These are phyloP conservation scores for Fusarium nygamai DNA, from an alignment of 2,329 filamentous ascomycete genomes.

Conservation along the genomic window DNA sequence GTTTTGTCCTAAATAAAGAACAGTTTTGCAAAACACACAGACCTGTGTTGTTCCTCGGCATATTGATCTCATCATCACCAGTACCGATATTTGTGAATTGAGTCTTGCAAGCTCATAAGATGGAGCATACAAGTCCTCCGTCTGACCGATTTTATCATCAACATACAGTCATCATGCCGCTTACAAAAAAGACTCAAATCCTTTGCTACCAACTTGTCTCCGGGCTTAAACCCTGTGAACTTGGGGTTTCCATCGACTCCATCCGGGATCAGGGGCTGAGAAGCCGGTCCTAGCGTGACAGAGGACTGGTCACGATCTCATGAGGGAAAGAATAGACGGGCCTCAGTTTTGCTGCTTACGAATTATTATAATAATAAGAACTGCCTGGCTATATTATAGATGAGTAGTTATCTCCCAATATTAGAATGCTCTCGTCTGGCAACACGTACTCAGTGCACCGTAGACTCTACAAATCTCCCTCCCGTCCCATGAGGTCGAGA, in stretches of 20 bases:
- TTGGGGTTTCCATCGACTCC: slow-evolving; percentile 15
- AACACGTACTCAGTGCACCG: neutral
- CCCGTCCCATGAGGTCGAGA: neutral
- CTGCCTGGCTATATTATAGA: neutral
- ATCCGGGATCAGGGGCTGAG: slow-evolving; percentile 20
- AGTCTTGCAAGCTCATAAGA: neutral
- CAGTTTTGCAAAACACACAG: neutral
- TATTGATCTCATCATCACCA: neutral
- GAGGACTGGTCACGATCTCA: slow-evolving; percentile 2
- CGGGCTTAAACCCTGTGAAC: neutral
- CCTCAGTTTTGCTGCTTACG: neutral
- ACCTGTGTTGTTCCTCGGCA: neutral
- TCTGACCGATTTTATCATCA: neutral
- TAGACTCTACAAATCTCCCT: neutral
- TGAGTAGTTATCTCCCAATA: neutral
- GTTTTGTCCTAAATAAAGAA: slow-evolving; percentile 19
- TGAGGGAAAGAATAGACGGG: neutral
- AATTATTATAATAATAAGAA: neutral
- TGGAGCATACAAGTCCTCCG: neutral
- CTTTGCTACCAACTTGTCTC: neutral
- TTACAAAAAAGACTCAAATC: neutral
- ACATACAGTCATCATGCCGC: neutral
- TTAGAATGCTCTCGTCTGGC: neutral
- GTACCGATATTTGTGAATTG: neutral
- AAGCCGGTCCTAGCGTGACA: slow-evolving; percentile 17